Conservation (phyloP, 345 rosid genomes). For the Triadica sebifera region DNA sequence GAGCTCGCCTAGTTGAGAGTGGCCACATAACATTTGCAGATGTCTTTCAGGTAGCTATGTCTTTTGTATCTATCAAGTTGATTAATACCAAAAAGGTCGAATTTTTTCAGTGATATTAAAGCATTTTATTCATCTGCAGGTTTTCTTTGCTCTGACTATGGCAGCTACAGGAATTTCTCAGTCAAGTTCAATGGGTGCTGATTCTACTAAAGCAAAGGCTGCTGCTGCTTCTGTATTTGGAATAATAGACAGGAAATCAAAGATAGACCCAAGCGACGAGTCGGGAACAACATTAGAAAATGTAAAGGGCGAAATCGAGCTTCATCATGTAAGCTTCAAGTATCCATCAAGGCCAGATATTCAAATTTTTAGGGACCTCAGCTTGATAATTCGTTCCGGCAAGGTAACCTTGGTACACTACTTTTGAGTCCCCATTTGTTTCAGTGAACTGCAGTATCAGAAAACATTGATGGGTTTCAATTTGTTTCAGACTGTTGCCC, state of each 20-base stretch:
- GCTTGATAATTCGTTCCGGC: conserved; percentile 37
- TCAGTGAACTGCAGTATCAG: no score
- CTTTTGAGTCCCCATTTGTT: no score
- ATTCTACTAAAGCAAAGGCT: conserved; percentile 34
- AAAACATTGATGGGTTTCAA: not conserved
- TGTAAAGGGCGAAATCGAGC: conserved; percentile 39
- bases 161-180: conserved; percentile 34
- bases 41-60: conserved; percentile 30
- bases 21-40: conserved; percentile 32
- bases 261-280: conserved; percentile 34
- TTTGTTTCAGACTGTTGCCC: conserved; percentile 54
- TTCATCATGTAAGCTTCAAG: conserved; percentile 31
- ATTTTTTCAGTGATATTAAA: not conserved
- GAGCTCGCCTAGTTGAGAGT: conserved; percentile 32
- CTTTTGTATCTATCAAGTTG: not conserved
- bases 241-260: conserved; percentile 37
- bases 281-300: conserved; percentile 29
- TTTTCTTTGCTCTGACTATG: conserved; percentile 38
- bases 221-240: conserved; percentile 43
- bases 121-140: conserved; percentile 20
- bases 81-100: no score
- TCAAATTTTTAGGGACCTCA: conserved; percentile 41
- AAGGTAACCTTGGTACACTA: conserved; percentile 33
- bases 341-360: conserved; percentile 42
- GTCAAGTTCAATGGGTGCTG: conserved; percentile 34